Base-by-base conservation (phyloP, 306 rosid genomes). In the Adenanthera pavonina region DNA sequence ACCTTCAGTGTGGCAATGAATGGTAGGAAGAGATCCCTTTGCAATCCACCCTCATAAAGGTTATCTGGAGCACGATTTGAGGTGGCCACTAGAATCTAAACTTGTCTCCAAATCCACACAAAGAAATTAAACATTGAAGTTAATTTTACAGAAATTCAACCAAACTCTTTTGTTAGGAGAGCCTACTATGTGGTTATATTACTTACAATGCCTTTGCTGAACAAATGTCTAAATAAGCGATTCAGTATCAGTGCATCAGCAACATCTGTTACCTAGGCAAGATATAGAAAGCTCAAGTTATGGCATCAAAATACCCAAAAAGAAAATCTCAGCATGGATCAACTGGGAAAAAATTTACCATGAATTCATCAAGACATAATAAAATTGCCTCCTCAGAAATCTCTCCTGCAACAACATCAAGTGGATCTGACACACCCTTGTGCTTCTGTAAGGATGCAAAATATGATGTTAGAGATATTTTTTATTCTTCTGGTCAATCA, bases 11-110 rank as follows among this genome's bases (percentile, higher is more conserved):
- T 75, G 1, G 93, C 85, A 85, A 95, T 93, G 89, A 95, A 95
- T 48, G 98, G 98, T 67, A 93, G 86, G 85, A 95, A 95, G 83
- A 95, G 98, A 86, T 93, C 96, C 87, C 99, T 90, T 84, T 95
- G 99, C 81, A 95, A 83, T 86, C 99, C 99, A 67, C 99, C 97
- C 85, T 95, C 99, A 11, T 95, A 95, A 7, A 95, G 89, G 51
- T 85, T 90, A 84, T 93, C 97, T 30, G 99, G 99, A 62, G 96
- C 97, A 81, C 99, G 99, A 83, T 95, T 95, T 65, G 99, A 95
- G 71, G 99, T 95, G 80, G 98, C 70, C 9, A 95, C 97, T 51
- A 95, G 93, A 88, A 95, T 93, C 99, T 95, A 77, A 41, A 86
- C 78, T 90, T 85, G 82, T 81, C 81, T 77, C 81, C 77, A 60